Evolutionary conservation across 2,329 filamentous ascomycete genomes (phyloP).

Genomic region (Paraphaeosphaeria minitans): DNA sequence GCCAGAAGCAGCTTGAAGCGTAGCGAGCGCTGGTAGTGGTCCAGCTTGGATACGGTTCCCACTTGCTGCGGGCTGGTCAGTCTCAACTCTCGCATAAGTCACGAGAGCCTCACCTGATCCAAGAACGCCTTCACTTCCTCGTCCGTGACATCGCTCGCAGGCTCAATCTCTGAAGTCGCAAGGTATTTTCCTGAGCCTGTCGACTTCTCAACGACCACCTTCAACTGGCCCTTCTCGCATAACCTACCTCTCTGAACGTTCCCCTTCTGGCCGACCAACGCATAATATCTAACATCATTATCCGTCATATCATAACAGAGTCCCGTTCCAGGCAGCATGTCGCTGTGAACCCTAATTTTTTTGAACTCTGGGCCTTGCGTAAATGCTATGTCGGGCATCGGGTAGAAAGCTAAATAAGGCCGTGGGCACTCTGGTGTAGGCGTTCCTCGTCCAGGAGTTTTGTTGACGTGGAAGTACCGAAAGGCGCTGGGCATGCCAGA

Average conservation of each 20-base stretch:
- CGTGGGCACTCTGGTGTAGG: slow-evolving; percentile 21
- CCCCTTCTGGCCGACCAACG: slow-evolving; percentile 19
- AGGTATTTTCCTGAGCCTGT: slow-evolving; percentile 23
- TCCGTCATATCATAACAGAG: slow-evolving; percentile 39
- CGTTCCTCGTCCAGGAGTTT: slow-evolving; percentile 16
- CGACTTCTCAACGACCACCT: background rate
- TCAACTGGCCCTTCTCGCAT: background rate
- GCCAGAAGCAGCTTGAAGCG: slow-evolving; percentile 32
- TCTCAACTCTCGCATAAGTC: background rate
- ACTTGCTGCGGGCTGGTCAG: slow-evolving; percentile 23
- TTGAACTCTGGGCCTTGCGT: slow-evolving; percentile 42
- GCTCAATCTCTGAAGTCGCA: slow-evolving; percentile 24
- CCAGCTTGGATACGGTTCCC: slow-evolving; percentile 13
- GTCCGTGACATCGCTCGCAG: slow-evolving; percentile 16
- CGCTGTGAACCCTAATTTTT: slow-evolving; percentile 41
- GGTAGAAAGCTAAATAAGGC: slow-evolving; percentile 47
- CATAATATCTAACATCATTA: slow-evolving; percentile 34
- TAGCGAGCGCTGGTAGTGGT: slow-evolving; percentile 30
- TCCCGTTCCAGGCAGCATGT: slow-evolving; percentile 31
- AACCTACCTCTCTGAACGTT: slow-evolving; percentile 20
- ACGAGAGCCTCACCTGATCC: slow-evolving; percentile 16
- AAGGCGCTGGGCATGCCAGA: slow-evolving; percentile 41
- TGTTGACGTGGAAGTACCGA: slow-evolving; percentile 39
- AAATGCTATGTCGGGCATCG: slow-evolving; percentile 45
- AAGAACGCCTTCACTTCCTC: slow-evolving; percentile 23